Percentiles rank a stretch among this genome's conserved stretches.
Conservation (phyloP, 177 flowering plant species). For the Tripterygium wilfordii region DNA sequence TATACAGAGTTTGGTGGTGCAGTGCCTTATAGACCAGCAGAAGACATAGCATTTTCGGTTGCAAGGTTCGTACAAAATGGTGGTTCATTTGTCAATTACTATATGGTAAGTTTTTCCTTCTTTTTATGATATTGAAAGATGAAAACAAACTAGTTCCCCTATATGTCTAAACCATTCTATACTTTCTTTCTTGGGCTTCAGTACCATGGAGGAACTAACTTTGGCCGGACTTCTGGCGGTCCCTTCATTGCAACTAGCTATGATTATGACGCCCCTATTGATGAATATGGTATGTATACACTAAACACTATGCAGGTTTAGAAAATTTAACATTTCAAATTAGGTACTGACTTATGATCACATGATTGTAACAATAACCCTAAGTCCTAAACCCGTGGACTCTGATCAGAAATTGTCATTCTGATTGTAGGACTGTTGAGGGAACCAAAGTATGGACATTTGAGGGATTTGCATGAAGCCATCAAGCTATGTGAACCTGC, state of each 20-base stretch:
- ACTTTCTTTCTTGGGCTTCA: too few relatives aligned
- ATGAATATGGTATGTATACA: slow-evolving; percentile 58
- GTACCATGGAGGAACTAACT: slow-evolving; percentile 89
- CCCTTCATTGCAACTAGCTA: slow-evolving; percentile 79
- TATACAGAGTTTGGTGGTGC: slow-evolving; percentile 73
- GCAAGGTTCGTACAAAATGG: slow-evolving; percentile 79
- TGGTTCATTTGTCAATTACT: slow-evolving; percentile 84
- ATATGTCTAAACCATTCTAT: too few relatives aligned
- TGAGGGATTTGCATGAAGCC: slow-evolving; percentile 68
- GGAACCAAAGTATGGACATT: slow-evolving; percentile 76
- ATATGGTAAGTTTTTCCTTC: slow-evolving; percentile 53
- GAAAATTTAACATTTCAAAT: too few relatives aligned
- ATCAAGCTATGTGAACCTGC: slow-evolving; percentile 80
- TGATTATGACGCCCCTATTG: slow-evolving; percentile 79
- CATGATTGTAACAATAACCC: too few relatives aligned
- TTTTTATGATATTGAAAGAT: too few relatives aligned
- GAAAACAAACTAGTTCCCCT: too few relatives aligned
- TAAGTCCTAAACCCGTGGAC: too few relatives aligned
- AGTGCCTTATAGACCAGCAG: slow-evolving; percentile 76
- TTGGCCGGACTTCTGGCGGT: slow-evolving; percentile 70
- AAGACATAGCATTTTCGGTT: slow-evolving; percentile 84
- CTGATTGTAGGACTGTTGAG: slow-evolving; percentile 41
- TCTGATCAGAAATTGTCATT: too few relatives aligned
- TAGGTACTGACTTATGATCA: too few relatives aligned
- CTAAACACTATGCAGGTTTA: too few relatives aligned